Base-by-base conservation (phyloP, 208 protist species). In the Leishmania gerbilli region DNA sequence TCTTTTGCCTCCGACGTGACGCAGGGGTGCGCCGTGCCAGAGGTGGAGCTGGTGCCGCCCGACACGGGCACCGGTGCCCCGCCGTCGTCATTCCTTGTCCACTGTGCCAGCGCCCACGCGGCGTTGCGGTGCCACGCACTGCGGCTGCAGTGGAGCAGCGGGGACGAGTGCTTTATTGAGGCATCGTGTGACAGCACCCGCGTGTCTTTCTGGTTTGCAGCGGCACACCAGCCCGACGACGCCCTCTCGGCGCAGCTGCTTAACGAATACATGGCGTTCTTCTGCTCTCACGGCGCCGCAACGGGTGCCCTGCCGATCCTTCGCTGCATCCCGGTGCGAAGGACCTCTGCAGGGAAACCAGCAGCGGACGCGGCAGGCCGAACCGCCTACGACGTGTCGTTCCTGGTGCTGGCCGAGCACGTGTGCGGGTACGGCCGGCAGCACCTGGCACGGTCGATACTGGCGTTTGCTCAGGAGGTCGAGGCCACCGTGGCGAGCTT, bases 21-120 rank as follows among this genome's bases (percentile, higher is more conserved):
- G 19, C 99, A 99, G 88, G 89, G 99, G 88, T 89, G 99, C 58
- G 98, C 99, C 89, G 99, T 99, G 79, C 99, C 99, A 3, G 99
- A 99, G 85, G 95, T 99, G 72, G 99, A 99, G 89, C 82, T 93
- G 42, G 56, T n/a, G n/a, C 19, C 47, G 9, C 19, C n/a, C 47
- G 2, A 42, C 64, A n/a, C n/a, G 8, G 42, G 58, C 74, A 15
- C 24, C 7, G 37, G 40, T 31, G 34, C 56, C 11, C 49, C 62
- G 31, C 62, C 62, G 31, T 17, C 31, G 40, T 40, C 15, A 27
- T 37, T 40, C 31, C 31, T 21, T 19, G 13, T 42, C 31, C 62
- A 40, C 62, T 13, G 31, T 40, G 31, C 27, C 62, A 34, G 31
- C 13, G 13, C 62, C 13, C 8, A n/a, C 1, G 42, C 56, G 3